Percentiles rank a stretch among this genome's conserved stretches.
These are phyloP conservation scores for Nigrograna mackinnonii DNA, from an alignment of 2,329 filamentous ascomycete species.

Conservation along the genomic window DNA sequence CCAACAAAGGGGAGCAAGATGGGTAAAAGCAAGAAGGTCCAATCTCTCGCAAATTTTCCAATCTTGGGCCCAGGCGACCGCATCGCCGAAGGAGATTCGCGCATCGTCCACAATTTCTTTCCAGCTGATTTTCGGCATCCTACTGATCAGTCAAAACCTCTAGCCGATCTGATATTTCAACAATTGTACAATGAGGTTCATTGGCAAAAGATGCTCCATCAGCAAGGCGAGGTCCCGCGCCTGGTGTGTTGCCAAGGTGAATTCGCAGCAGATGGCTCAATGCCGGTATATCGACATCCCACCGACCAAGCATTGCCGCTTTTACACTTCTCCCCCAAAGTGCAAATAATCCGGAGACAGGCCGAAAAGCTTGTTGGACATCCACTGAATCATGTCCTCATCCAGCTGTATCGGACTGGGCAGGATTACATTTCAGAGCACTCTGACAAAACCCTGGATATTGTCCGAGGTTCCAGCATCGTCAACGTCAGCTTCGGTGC, in stretches of 20 bases:
- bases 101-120: conserved; percentile 72
- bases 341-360: conserved; percentile 67
- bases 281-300: conserved; percentile 94
- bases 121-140: conserved; percentile 42
- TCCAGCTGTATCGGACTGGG: conserved; percentile 89
- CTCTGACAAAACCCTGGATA: conserved; percentile 95
- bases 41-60: conserved; percentile 41
- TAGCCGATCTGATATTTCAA: conserved; percentile 68
- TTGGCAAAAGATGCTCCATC: conserved; percentile 93
- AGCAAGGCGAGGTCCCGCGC: conserved; percentile 87
- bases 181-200: conserved; percentile 73
- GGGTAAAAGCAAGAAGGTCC: conserved; percentile 39
- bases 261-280: conserved; percentile 68
- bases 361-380: conserved; percentile 78
- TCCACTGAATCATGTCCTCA: conserved; percentile 84
- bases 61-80: conserved; percentile 53
- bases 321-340: conserved; percentile 73
- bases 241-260: conserved; percentile 87
- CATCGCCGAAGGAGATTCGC: conserved; percentile 82
- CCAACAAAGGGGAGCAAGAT: too few species aligned
- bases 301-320: conserved; percentile 84
- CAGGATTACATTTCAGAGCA: conserved; percentile 95
- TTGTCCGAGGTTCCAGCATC: conserved; percentile 78
- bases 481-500: conserved; percentile 95
- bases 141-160: conserved; percentile 31